phyloP scores from a whole-genome alignment of 2,329 filamentous ascomycete species.

The Phialophora verrucosa region DNA sequence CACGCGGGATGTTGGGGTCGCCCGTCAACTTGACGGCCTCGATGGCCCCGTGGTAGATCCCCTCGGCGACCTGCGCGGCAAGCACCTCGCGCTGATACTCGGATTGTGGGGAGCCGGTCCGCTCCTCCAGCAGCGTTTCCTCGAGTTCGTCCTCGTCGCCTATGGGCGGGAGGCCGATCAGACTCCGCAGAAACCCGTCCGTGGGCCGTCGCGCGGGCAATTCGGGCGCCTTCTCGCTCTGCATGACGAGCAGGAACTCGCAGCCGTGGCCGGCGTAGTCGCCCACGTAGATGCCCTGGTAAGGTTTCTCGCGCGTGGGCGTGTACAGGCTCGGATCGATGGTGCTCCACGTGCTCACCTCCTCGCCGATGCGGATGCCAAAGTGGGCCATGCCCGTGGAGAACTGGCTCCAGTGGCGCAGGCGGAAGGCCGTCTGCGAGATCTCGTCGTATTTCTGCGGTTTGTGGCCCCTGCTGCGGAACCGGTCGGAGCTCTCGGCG shows the following conservation, averaged over 20 bases:
- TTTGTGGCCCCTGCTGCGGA: conserved; percentile 53
- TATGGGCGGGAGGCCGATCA: conserved; percentile 16
- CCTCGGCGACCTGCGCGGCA: conserved; percentile 19
- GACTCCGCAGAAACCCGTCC: conserved; percentile 17
- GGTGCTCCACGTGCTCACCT: conserved; percentile 70
- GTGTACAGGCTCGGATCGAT: conserved; percentile 77
- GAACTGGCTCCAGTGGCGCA: conserved; percentile 78
- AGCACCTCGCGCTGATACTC: conserved; percentile 15
- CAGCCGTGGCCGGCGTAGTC: conserved; percentile 88
- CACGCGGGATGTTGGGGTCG: conserved; percentile 85
- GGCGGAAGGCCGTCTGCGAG: conserved; percentile 72
- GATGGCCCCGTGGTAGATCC: conserved; percentile 62
- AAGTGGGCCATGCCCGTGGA: conserved; percentile 46
- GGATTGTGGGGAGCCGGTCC: background rate
- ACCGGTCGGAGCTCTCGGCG: conserved; percentile 54
- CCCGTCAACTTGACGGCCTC: conserved; percentile 91
- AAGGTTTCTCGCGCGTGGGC: conserved; percentile 79
- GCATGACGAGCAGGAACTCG: conserved; percentile 83
- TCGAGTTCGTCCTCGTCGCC: conserved; percentile 12
- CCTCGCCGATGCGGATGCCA: conserved; percentile 56
- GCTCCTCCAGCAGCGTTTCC: background rate
- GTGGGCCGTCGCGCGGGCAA: conserved; percentile 48
- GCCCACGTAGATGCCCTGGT: conserved; percentile 88
- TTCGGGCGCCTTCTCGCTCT: conserved; percentile 64
- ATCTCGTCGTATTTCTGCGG: conserved; percentile 64